Evolutionary conservation across 805 yeast genomes (phyloP).

Genomic region (Huiozyma naganishii): DNA sequence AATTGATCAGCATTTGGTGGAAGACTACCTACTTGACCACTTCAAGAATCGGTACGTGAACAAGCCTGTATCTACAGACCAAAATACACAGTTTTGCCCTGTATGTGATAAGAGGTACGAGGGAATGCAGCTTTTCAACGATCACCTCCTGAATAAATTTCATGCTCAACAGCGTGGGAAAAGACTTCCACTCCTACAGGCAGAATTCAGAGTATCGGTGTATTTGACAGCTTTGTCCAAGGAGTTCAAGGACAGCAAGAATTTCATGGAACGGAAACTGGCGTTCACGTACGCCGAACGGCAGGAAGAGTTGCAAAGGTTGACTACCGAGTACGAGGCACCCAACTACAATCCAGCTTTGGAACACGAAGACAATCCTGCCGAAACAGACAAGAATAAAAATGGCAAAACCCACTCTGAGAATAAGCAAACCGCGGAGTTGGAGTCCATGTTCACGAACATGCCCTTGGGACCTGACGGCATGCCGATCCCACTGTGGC

Average conservation of each 20-base stretch:
- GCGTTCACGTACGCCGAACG: constrained; percentile 66
- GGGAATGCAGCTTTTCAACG: constrained; percentile 51
- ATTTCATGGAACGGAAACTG: constrained; percentile 52
- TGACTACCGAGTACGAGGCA: constrained; percentile 26
- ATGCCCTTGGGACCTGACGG: constrained; percentile 85
- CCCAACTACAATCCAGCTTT: constrained; percentile 30
- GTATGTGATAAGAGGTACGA: constrained; percentile 56
- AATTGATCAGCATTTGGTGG: constrained; percentile 26
- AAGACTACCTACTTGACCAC: neutral
- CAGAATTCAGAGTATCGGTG: constrained; percentile 33
- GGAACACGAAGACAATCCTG: constrained; percentile 29
- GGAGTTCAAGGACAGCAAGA: constrained; percentile 39
- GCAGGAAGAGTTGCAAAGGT: constrained; percentile 39
- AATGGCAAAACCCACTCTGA: constrained; percentile 14
- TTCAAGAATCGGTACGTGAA: constrained; percentile 11
- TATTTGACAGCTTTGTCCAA: constrained; percentile 31
- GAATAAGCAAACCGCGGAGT: constrained; percentile 3
- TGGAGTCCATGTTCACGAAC: constrained; percentile 28
- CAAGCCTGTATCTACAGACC: constrained; percentile 8
- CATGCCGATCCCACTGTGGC: constrained; percentile 86
- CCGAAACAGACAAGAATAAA: constrained; percentile 6
- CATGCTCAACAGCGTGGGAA: constrained; percentile 44
- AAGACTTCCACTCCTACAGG: constrained; percentile 15
- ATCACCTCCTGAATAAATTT: constrained; percentile 65
- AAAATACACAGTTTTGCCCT: constrained; percentile 38